Conservation (phyloP, 192 early-diverging fungal species). For the Podila epicladia region DNA sequence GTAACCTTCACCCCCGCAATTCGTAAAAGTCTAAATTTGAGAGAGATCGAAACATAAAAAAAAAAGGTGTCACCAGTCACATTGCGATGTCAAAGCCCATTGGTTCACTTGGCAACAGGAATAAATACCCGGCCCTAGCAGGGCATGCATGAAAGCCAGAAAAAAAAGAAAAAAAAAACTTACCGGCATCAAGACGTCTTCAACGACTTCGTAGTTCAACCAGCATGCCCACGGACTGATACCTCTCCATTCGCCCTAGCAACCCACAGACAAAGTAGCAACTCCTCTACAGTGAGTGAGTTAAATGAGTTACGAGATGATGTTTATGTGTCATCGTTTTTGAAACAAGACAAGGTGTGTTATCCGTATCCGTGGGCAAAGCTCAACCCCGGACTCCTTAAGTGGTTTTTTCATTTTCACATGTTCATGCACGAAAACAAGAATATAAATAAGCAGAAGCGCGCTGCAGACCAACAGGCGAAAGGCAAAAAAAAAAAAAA, state of each 20-base stretch:
- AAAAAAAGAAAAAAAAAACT: background rate
- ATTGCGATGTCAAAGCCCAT: constrained; percentile 1
- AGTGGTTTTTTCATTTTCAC: background rate
- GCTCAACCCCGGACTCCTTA: background rate
- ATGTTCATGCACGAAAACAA: no score
- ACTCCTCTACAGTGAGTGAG: no score
- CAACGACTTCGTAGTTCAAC: background rate
- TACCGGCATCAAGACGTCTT: background rate
- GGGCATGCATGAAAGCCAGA: no score
- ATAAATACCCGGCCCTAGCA: no score
- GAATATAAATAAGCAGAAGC: no score
- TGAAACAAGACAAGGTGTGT: background rate
- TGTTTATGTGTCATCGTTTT: background rate
- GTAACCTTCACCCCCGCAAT: no score
- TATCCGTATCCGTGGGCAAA: background rate
- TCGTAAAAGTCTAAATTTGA: background rate
- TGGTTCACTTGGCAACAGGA: background rate
- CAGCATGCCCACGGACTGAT: background rate
- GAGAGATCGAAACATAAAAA: background rate
- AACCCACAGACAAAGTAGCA: background rate
- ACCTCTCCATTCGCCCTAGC: background rate
- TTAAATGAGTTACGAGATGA: no score
- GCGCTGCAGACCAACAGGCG: no score
- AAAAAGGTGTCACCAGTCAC: background rate
- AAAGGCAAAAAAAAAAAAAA: no score